A percentile compares a stretch with the other conserved stretches of the same genome.
Conservation (phyloP, 257 asterid genomes). For the Cinchona pubescens region DNA sequence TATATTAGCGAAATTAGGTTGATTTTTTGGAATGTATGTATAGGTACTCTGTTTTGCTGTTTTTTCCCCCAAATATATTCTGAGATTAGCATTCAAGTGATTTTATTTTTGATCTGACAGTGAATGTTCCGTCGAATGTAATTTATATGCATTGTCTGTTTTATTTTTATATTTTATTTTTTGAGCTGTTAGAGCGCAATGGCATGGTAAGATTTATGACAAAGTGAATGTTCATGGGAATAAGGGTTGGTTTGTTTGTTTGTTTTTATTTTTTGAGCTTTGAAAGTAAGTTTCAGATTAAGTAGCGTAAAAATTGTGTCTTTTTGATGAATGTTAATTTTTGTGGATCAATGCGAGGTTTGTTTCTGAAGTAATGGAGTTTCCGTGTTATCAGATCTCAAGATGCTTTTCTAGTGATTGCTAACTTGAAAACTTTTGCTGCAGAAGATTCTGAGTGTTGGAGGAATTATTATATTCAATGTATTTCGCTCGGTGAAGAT, state of each 20-base stretch:
- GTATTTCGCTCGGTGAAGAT: too few relatives aligned
- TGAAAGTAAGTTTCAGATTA: too few relatives aligned
- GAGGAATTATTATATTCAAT: neutral
- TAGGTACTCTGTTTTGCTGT: neutral
- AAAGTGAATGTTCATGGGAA: too few relatives aligned
- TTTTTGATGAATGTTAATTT: neutral
- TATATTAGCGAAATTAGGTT: neutral
- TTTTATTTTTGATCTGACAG: too few relatives aligned
- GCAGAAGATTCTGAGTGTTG: neutral
- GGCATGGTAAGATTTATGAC: too few relatives aligned
- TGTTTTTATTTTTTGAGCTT: neutral
- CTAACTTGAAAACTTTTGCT: neutral
- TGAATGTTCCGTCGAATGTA: neutral
- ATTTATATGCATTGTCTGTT: neutral
- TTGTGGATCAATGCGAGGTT: neutral
- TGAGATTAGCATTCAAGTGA: neutral
- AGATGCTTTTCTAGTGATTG: neutral
- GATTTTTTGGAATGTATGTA: slow-evolving; percentile 5
- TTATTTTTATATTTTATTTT: too few relatives aligned
- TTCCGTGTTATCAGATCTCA: neutral
- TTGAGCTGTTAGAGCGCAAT: too few relatives aligned
- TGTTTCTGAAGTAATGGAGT: neutral
- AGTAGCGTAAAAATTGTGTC: too few relatives aligned
- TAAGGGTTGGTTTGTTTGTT: too few relatives aligned
- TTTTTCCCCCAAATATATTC: neutral